Conservation (phyloP, 2,329 filamentous ascomycete species). For the Pyrenophora graminea region DNA sequence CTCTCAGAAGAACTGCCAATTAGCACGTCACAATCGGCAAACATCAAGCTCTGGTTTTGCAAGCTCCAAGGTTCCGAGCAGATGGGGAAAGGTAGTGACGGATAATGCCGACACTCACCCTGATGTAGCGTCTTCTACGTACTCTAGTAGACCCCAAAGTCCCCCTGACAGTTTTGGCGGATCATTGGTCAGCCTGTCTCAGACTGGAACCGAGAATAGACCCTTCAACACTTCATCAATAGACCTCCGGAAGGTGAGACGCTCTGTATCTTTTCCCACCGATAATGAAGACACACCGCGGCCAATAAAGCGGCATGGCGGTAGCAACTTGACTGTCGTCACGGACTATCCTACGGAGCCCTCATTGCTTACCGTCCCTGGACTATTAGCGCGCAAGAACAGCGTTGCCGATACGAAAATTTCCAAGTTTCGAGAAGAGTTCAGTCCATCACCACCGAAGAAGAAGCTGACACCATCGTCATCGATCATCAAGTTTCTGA, state of each 20-base stretch:
- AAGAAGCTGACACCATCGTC: conserved; percentile 31
- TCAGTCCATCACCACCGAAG: conserved; percentile 37
- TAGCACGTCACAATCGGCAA: conserved; percentile 31
- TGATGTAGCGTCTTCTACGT: conserved; percentile 46
- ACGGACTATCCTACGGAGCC: not conserved
- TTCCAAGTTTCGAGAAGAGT: conserved; percentile 45
- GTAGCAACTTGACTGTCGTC: conserved; percentile 12
- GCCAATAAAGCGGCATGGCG: conserved; percentile 15
- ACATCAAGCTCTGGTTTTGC: conserved; percentile 46
- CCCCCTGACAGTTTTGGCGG: conserved; percentile 38
- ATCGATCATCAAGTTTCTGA: conserved; percentile 40
- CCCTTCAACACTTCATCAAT: conserved; percentile 13
- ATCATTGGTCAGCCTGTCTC: conserved; percentile 27
- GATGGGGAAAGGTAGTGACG: conserved; percentile 44
- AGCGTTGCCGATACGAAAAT: conserved; percentile 39
- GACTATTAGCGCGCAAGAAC: conserved; percentile 27
- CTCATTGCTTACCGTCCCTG: conserved; percentile 8
- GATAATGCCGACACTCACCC: conserved; percentile 14
- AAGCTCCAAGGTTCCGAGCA: conserved; percentile 42
- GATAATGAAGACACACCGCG: conserved; percentile 33
- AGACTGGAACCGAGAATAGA: conserved; percentile 9
- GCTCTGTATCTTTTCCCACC: conserved; percentile 30
- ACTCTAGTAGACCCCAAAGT: conserved; percentile 47
- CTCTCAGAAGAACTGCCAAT: conserved; percentile 14
- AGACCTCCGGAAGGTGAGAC: conserved; percentile 14